A percentile compares a stretch with the other conserved stretches of the same genome.
These are phyloP conservation scores for Lactarius evosmus DNA, from an alignment of 768 basidiomycete species.

Conservation along the genomic window DNA sequence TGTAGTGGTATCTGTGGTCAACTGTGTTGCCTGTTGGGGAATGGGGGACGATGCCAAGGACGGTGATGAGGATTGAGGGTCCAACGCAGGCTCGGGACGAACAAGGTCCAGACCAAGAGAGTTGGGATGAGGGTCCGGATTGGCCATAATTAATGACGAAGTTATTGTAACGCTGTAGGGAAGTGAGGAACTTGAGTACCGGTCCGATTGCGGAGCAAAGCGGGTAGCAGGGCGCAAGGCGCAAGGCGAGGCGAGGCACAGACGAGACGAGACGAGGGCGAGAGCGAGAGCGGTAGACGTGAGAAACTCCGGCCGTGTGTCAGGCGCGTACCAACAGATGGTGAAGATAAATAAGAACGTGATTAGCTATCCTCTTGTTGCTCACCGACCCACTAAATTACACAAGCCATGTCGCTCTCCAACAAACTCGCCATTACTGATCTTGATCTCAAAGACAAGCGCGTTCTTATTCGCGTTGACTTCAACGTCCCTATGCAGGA, in stretches of 20 bases:
- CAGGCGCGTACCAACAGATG: conserved; percentile 5
- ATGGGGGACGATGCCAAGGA: conserved; percentile 13
- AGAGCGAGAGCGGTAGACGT: neutral
- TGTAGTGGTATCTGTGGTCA: conserved; percentile 4
- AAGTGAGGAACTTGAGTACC: conserved; percentile 10
- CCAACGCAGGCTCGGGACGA: conserved; percentile 33
- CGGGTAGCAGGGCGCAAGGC: conserved; percentile 4
- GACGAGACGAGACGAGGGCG: conserved; percentile 16
- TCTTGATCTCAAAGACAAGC: conserved; percentile 80
- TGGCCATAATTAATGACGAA: conserved; percentile 29
- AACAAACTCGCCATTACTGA: conserved; percentile 94
- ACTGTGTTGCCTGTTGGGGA: conserved; percentile 13
- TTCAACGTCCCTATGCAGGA: conserved; percentile 94
- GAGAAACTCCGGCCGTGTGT: conserved; percentile 8
- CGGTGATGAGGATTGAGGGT: conserved; percentile 36
- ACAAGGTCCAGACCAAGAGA: conserved; percentile 72
- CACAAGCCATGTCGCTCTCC: conserved; percentile 75
- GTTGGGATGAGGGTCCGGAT: conserved; percentile 44
- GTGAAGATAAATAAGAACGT: conserved; percentile 12
- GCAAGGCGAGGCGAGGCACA: conserved; percentile 5
- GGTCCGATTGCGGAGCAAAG: conserved; percentile 18
- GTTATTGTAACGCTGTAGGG: conserved; percentile 33
- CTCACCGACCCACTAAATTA: conserved; percentile 32
- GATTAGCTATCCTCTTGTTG: conserved; percentile 11
- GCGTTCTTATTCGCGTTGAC: conserved; percentile 92